These are phyloP conservation scores for Paxillus involutus DNA, from an alignment of 768 basidiomycete species.

Conservation along the genomic window DNA sequence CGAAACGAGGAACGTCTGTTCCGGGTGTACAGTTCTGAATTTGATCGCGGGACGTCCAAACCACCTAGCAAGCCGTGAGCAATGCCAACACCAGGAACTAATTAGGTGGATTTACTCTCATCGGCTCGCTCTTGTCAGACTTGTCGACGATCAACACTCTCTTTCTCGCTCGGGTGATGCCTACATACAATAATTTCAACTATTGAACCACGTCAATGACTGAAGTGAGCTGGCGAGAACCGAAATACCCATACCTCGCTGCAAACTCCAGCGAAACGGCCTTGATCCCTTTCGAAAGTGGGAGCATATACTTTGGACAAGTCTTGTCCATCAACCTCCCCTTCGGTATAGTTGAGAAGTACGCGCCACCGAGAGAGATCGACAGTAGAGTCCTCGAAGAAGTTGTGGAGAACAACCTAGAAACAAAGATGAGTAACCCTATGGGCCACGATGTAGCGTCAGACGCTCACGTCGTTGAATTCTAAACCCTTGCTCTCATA, in stretches of 20 bases:
- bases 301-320: slow-evolving; percentile 35
- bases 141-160: slow-evolving; percentile 71
- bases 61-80: slow-evolving; percentile 33
- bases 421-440: neutral
- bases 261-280: slow-evolving; percentile 55
- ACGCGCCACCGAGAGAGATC: slow-evolving; percentile 59
- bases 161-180: slow-evolving; percentile 66
- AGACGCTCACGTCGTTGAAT: slow-evolving; percentile 18
- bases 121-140: slow-evolving; percentile 54
- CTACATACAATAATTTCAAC: slow-evolving; percentile 72
- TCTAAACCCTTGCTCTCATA: slow-evolving; percentile 34
- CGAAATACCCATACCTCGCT: slow-evolving; percentile 44
- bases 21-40: slow-evolving; percentile 50
- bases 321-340: slow-evolving; percentile 11
- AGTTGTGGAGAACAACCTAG: slow-evolving; percentile 73
- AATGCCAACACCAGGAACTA: neutral
- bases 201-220: slow-evolving; percentile 20
- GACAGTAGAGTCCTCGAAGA: slow-evolving; percentile 64
- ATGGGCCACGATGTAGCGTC: neutral
- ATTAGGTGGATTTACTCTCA: slow-evolving; percentile 41
- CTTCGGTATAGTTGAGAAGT: slow-evolving; percentile 43
- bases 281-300: slow-evolving; percentile 42
- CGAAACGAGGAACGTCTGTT: slow-evolving; percentile 51
- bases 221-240: neutral
- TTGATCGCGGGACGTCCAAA: slow-evolving; percentile 49